Evolutionary conservation across 1,284 basidiomycete species (phyloP), one percentile per base, ranked within the genome.

Genomic region (Ceratobasidium sp.): DNA sequence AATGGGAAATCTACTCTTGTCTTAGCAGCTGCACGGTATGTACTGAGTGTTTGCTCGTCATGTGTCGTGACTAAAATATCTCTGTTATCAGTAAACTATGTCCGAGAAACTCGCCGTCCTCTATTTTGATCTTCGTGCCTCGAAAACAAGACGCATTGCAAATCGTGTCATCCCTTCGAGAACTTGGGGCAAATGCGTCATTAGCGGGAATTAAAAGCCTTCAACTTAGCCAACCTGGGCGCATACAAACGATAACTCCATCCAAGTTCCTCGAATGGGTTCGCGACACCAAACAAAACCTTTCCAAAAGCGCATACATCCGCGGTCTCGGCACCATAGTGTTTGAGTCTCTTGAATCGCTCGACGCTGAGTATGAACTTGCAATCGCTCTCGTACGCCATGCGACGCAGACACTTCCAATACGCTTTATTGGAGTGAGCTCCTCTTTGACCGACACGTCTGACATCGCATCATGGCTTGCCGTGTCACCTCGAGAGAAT

Each of bases 331-430:
- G 88, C 75, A 83, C 98, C 42, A 89, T 97, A 35, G 82, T 99
- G 1, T 91, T 93, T 76, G 96, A 99, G 80, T 92, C 94, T 81
- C 85, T 99, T 26, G 95, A 99, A 80, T 89, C 94, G 35, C 86
- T 99, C 63, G 91, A 95, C 81, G 85, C 91, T 1, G 84, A 86
- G 0, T 99, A 98, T 84, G 98, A 99, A 83, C 87, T 98, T 5
- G 90, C 88, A 2, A 82, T 98, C 31, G 90, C 94, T 13, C 84
- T 92, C 10, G 87, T 94, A 3, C 87, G 90, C 26, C 88, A 90
- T 69, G 87, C 89, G 11, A 90, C 90, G 8, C 89, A 91, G 80
- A 84, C 86, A 0, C 84, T 84, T 28, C 86, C 90, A 3, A 90
- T 90, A 0, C 92, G 98, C 31, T 90, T 92, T 76, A 87, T 99